Evolutionary conservation across 2,329 filamentous ascomycete species (phyloP).

Genomic region (Alternaria consortialis): DNA sequence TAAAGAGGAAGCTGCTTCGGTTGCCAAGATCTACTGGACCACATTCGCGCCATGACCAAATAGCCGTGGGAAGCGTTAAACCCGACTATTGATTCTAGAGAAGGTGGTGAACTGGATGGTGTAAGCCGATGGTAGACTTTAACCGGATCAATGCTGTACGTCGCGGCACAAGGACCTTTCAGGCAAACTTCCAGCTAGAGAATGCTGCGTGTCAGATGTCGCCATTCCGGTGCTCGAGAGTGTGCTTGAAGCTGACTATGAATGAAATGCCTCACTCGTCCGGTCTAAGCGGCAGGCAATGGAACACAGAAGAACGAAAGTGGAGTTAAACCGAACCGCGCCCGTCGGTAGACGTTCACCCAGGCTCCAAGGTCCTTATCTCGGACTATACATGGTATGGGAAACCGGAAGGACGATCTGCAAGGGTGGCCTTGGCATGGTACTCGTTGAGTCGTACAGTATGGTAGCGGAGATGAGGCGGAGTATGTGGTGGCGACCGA

Average conservation of each 20-base stretch:
- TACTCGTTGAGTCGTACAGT: not conserved
- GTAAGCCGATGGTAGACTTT: constrained; percentile 13
- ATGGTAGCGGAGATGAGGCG: not conserved
- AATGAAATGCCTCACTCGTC: not conserved
- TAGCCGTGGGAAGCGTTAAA: constrained; percentile 5
- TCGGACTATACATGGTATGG: not conserved
- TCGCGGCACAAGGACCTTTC: not conserved
- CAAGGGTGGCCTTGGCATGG: constrained; percentile 18
- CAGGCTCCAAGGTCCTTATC: constrained; percentile 14
- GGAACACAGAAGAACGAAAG: not conserved
- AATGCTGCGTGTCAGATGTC: not conserved
- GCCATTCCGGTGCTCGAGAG: not conserved
- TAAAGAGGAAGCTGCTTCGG: constrained; percentile 27
- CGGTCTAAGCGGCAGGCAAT: not conserved
- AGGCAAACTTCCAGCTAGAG: constrained; percentile 6
- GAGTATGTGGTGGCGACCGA: not conserved
- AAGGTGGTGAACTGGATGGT: constrained; percentile 2
- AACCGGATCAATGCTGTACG: not conserved
- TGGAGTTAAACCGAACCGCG: not conserved
- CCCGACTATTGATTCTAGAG: not conserved
- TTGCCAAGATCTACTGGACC: constrained; percentile 27
- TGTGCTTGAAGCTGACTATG: not conserved
- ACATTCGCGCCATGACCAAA: constrained; percentile 16
- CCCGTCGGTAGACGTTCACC: not conserved
- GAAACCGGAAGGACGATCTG: constrained; percentile 8